These are phyloP conservation scores for Oemleria cerasiformis DNA, from an alignment of 306 rosid genomes.

Conservation along the genomic window DNA sequence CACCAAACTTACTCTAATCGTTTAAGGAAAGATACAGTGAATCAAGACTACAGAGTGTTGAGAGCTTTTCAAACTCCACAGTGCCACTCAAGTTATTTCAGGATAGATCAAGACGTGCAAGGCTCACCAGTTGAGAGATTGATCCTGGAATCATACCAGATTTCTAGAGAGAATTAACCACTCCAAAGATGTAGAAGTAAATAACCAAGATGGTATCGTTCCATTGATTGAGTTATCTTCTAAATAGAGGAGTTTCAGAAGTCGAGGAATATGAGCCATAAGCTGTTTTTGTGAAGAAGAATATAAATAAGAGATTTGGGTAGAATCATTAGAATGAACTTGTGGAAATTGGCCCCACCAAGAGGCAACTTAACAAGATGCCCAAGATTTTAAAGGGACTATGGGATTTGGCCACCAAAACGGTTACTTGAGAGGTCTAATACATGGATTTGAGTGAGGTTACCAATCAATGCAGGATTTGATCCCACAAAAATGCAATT, in stretches of 20 bases:
- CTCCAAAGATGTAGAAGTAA: too few species aligned
- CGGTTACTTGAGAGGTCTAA: neutral
- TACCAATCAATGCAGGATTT: neutral
- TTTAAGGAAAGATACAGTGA: neutral
- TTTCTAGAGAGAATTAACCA: too few species aligned
- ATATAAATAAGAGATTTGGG: too few species aligned
- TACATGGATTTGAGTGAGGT: neutral
- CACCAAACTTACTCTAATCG: too few species aligned
- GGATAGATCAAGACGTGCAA: neutral
- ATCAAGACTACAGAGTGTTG: too few species aligned
- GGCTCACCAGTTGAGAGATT: neutral
- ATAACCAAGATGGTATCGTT: too few species aligned
- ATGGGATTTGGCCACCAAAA: slow-evolving; percentile 12
- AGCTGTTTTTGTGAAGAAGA: too few species aligned
- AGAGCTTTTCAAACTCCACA: neutral
- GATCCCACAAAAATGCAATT: neutral
- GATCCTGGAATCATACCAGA: slow-evolving; percentile 5
- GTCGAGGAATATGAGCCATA: too few species aligned
- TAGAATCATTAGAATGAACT: too few species aligned
- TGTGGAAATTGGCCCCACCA: too few species aligned
- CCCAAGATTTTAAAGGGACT: neutral
- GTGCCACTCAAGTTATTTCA: slow-evolving; percentile 9
- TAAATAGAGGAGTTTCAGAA: too few species aligned
- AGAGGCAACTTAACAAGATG: neutral
- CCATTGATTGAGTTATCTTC: too few species aligned